A percentile compares a stretch with the other conserved stretches of the same genome.
phyloP scores from a whole-genome alignment of 139 green algal genomes.

The Micromonas commoda region DNA sequence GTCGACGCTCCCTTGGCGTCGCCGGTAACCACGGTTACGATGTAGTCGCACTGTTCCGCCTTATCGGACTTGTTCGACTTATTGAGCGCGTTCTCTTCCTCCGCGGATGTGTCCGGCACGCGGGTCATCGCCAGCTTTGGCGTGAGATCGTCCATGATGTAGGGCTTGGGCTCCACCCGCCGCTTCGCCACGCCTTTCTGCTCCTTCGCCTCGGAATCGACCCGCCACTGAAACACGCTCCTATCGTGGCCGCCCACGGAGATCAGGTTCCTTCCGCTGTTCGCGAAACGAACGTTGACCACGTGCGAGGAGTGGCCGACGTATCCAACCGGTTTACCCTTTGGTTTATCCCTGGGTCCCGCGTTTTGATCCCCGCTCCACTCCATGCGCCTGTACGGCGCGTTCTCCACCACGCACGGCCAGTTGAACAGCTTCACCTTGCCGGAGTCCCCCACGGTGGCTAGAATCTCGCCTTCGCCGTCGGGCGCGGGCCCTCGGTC shows the following conservation, averaged over 20 bases:
- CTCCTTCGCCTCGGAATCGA: constrained; percentile 19
- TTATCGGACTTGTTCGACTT: constrained; percentile 4
- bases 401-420: constrained; percentile 58
- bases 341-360: neutral
- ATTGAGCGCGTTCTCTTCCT: neutral
- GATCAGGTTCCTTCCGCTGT: constrained; percentile 8
- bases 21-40: neutral
- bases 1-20: neutral
- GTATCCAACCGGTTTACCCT: constrained; percentile 38
- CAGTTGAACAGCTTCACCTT: constrained; percentile 67
- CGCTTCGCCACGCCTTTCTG: constrained; percentile 23
- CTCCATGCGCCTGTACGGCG: constrained; percentile 36
- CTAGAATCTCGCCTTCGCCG: neutral
- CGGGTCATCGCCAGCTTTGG: neutral
- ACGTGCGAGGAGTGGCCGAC: constrained; percentile 59
- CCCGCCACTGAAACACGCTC: constrained; percentile 30
- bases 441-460: neutral
- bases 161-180: neutral
- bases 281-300: constrained; percentile 43
- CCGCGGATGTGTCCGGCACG: neutral
- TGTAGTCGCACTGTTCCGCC: neutral
- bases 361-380: neutral
- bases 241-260: constrained; percentile 29
- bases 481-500: neutral
- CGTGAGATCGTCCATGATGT: neutral